Evolutionary conservation across 176 grass and related monocot genomes (phyloP).

Genomic region (Hordeum marinum): DNA sequence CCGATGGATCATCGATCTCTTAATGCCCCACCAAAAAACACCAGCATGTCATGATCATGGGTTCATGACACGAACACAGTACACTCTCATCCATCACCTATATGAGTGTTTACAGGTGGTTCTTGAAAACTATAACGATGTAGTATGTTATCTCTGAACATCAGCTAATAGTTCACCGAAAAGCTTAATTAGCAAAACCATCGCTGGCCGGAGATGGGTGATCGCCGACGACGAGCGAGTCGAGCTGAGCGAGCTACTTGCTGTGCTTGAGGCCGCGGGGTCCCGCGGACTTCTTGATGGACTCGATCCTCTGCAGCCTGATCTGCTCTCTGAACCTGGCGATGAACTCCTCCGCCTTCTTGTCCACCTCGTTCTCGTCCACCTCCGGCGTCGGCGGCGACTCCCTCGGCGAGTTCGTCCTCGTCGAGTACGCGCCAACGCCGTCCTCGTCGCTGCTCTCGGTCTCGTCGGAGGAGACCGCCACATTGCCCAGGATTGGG

Average conservation of each 20-base stretch:
- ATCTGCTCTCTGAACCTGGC: conserved; percentile 94
- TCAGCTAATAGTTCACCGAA: background rate
- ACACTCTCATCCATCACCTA: conserved; percentile 30
- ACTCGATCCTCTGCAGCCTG: conserved; percentile 79
- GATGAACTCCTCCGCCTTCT: conserved; percentile 91
- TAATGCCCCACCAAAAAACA: background rate
- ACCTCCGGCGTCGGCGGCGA: conserved; percentile 35
- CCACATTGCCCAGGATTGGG: conserved; percentile 29
- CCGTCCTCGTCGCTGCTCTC: conserved; percentile 52
- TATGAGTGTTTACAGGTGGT: conserved; percentile 47
- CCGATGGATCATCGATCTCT: conserved; percentile 13
- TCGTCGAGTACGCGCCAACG: conserved; percentile 36
- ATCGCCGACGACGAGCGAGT: background rate
- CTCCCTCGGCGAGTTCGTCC: conserved; percentile 30
- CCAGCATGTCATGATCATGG: background rate
- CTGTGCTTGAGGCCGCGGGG: conserved; percentile 47
- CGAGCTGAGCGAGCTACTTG: conserved; percentile 30
- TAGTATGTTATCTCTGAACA: conserved; percentile 11
- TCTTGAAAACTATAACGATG: conserved; percentile 23
- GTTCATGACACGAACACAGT: background rate
- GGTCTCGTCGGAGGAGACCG: conserved; percentile 42
- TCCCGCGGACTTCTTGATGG: conserved; percentile 67
- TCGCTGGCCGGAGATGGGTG: background rate
- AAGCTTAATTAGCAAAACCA: background rate
- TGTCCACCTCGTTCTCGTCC: conserved; percentile 89